Percentiles rank a stretch among this genome's conserved stretches.
Conservation (phyloP, 1,284 basidiomycete genomes). For the Singerocomus inundabilis region DNA sequence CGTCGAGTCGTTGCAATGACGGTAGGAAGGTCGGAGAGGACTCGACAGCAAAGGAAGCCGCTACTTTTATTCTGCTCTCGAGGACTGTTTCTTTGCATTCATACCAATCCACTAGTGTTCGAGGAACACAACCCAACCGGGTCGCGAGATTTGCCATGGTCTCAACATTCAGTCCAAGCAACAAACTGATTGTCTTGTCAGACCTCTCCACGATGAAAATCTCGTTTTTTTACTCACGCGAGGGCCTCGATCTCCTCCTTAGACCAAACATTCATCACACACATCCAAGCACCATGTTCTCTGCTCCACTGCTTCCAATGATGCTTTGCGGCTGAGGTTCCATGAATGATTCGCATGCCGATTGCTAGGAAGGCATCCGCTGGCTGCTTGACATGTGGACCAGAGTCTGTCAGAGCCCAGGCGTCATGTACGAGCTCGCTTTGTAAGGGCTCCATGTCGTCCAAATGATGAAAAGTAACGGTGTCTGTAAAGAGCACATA, state of each 20-base stretch:
- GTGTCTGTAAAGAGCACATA: no score
- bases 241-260: not conserved
- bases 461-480: not conserved
- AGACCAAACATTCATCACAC: constrained; percentile 4
- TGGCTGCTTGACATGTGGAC: fast-evolving
- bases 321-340: not conserved
- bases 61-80: not conserved
- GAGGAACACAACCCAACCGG: constrained; percentile 1
- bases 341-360: not conserved
- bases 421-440: not conserved
- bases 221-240: not conserved
- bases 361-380: fast-evolving
- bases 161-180: not conserved
- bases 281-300: not conserved
- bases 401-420: not conserved
- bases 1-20: no score
- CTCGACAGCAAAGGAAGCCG: not conserved
- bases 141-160: not conserved
- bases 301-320: constrained; percentile 1
- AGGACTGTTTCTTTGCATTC: fast-evolving
- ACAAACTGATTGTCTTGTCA: not conserved
- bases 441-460: fast-evolving
- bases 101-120: not conserved
- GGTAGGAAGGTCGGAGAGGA: fast-evolving
- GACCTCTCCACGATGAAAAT: no score